Evolutionary conservation across 2,329 filamentous ascomycete species (phyloP), one percentile per base, ranked within the genome.

Genomic region (Nothophoma quercina): DNA sequence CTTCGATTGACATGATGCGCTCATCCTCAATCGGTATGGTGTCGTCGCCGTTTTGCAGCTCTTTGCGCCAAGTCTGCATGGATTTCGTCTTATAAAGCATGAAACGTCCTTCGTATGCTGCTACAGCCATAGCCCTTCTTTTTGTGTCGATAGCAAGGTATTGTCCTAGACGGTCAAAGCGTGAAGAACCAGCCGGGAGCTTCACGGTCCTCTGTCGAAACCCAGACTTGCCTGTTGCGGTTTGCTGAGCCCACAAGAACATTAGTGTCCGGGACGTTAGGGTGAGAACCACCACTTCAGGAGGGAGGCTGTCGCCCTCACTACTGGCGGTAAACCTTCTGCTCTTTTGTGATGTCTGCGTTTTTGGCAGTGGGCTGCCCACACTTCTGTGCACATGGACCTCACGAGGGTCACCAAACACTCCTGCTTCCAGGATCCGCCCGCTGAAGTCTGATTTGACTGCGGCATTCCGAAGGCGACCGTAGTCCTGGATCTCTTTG

Each of bases 201-300:
- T 84, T 81, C 46, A 86, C 78, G 28, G 77, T 81, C 26, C 82
- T 84, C 25, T 84, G 79, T 8, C 85, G 78, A 62, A 96, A 93
- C 16, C 83, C 80, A 32, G 82, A 76, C 6, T 71, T 70, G 5
- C 80, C 81, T 52, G 79, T 72, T 18, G 65, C 59, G 0, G 65
- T 63, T 23, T 78, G 75, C 26, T 74, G 77, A 38, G 91, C 80
- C 71, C 88, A 93, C 19, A 97, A 75, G 62, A 97, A 96, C 19
- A 93, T 81, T 42, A 91, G 78, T 52, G 90, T 85, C 29, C 87
- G 86, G 13, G 84, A 85, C 58, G 90, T 87, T 7, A 97, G 81
- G 18, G 90, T 85, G 13, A 98, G 77, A 4, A 95, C 82, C 13
- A 98, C 78, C 19, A 93, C 78, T 67, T 98, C 91, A n/a, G 91